Evolutionary conservation across 2,329 filamentous ascomycete species (phyloP), one percentile per base, ranked within the genome.

Genomic region (Aspergillus sergii): DNA sequence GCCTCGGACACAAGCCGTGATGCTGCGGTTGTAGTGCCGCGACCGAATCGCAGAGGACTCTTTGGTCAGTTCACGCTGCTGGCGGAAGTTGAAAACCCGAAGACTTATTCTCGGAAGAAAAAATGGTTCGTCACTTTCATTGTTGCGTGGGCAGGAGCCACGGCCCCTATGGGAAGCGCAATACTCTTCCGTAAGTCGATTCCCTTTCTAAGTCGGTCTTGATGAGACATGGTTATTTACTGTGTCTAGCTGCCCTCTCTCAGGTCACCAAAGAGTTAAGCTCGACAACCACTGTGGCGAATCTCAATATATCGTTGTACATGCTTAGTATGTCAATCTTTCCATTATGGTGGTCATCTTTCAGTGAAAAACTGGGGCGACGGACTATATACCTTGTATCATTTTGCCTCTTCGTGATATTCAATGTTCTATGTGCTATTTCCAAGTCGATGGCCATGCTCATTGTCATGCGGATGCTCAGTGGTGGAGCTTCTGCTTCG

Each of bases 51-150:
- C 56, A 84, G 93, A 71, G 94, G 94, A 0, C 81, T 96, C 1
- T 83, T 97, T 55, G 89, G 88, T 1, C 85, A 85, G 43, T 82
- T 96, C 14, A 82, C 91, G 1, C 64, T 96, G 36, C 82, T 96
- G 19, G 90, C 93, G 1, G 94, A 97, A 78, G 88, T 96, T 16
- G 88, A 91, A 53, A 83, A 89, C 36, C 91, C 93, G 0, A 88
- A 89, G 63, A 86, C 92, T 57, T 96, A 97, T 73, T 80, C 84
- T 12, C 85, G 86, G 39, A 85, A 80, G 57, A 92, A 87, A 16
- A 97, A 97, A 86, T 97, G 93, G 93, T 85, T 87, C 64, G 88
- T 97, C 67, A 96, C 93, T 0, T 82, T 88, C 41, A 86, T 94
- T 55, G 86, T 97, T 53, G 90, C 93, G 1, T 73, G 94, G 19